Evolutionary conservation across 2,329 filamentous ascomycete genomes (phyloP).

Genomic region (Blastomyces parvus): DNA sequence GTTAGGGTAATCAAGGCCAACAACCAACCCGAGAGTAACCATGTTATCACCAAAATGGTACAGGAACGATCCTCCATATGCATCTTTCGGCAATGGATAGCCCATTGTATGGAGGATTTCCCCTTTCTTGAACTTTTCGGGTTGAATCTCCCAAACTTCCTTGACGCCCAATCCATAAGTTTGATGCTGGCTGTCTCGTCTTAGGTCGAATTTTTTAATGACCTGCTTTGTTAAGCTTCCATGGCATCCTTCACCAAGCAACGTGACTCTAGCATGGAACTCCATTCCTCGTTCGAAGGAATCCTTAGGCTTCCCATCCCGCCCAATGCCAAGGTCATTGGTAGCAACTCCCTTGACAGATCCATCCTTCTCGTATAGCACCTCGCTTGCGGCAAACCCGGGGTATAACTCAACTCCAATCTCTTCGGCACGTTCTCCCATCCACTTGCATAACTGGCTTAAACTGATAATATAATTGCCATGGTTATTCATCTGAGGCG

Average conservation of each 20-base stretch:
- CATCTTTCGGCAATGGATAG: conserved; percentile 77
- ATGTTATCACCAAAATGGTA: conserved; percentile 98
- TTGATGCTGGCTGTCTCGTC: conserved; percentile 81
- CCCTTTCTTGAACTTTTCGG: conserved; percentile 83
- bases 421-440: conserved; percentile 93
- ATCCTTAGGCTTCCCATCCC: conserved; percentile 76
- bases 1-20: conserved; percentile 90
- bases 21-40: conserved; percentile 82
- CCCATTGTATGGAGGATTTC: conserved; percentile 84
- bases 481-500: conserved; percentile 96
- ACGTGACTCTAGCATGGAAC: conserved; percentile 83
- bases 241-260: conserved; percentile 92
- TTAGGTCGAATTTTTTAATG: conserved; percentile 84
- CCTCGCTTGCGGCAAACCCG: conserved; percentile 87
- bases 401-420: conserved; percentile 92
- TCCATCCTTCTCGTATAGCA: conserved; percentile 77
- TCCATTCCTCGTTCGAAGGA: conserved; percentile 96
- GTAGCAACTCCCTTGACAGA: conserved; percentile 91
- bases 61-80: conserved; percentile 98
- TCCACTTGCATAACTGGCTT: conserved; percentile 91
- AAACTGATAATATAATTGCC: conserved; percentile 96
- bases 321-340: conserved; percentile 79
- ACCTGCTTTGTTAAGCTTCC: conserved; percentile 92
- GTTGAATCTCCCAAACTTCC: conserved; percentile 93
- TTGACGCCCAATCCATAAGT: conserved; percentile 93